Conservation (phyloP, 2,329 filamentous ascomycete species). For the Diaporthe batatas region DNA sequence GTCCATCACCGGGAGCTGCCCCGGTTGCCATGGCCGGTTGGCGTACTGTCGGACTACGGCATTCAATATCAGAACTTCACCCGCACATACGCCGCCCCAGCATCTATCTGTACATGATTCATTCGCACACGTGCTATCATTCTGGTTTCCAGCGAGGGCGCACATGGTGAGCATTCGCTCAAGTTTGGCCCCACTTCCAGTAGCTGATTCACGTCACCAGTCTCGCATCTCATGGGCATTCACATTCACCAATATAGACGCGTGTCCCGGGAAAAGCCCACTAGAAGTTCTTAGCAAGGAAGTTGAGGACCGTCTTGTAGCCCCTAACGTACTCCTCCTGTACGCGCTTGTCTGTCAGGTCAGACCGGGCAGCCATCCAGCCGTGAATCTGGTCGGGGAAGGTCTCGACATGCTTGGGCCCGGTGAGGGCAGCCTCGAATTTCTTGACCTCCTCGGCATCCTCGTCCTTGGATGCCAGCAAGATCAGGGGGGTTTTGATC, state of each 20-base stretch:
- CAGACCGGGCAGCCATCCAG: conserved; percentile 78
- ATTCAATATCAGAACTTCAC: too few relatives aligned
- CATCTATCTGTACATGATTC: not conserved
- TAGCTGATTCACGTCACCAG: not conserved
- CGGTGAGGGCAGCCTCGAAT: conserved; percentile 67
- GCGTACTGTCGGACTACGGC: too few relatives aligned
- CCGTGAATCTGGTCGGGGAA: conserved; percentile 78
- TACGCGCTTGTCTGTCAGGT: conserved; percentile 69
- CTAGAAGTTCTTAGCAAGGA: conserved; percentile 66
- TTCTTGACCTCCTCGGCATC: conserved; percentile 65
- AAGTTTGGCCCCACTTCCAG: not conserved
- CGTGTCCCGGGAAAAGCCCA: conserved; percentile 41
- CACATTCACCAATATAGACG: too few relatives aligned
- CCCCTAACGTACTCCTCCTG: conserved; percentile 73
- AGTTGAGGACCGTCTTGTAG: conserved; percentile 70
- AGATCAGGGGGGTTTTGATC: conserved; percentile 71
- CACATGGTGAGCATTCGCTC: not conserved
- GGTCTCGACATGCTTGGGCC: conserved; percentile 73
- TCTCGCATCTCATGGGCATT: conserved; percentile 5
- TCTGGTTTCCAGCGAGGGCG: not conserved
- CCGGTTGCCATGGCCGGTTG: not conserved
- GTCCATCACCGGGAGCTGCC: not conserved
- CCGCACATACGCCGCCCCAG: too few relatives aligned
- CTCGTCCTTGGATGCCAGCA: conserved; percentile 78
- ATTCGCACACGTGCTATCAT: too few relatives aligned